Conservation (phyloP, 2,329 filamentous ascomycete species). For the Xylaria sp. region DNA sequence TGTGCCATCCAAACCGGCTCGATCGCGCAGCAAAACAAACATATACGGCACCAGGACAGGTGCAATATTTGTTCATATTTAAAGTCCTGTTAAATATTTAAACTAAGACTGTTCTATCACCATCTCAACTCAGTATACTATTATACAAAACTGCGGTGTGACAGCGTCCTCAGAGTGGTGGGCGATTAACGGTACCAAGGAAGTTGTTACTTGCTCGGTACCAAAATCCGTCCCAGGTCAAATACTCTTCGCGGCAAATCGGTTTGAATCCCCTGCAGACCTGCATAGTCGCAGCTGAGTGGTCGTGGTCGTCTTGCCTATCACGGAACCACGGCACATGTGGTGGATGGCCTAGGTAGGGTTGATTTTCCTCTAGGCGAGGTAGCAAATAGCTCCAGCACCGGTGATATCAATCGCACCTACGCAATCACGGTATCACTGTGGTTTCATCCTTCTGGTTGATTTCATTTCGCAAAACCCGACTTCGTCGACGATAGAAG, state of each 20-base stretch:
- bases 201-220: conserved; percentile 31
- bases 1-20: neutral
- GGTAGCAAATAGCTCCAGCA: conserved; percentile 6
- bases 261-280: conserved; percentile 35
- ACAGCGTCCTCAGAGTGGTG: conserved; percentile 14
- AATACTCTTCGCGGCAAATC: conserved; percentile 33
- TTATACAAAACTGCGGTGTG: conserved; percentile 29
- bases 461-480: conserved; percentile 9
- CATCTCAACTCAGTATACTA: neutral
- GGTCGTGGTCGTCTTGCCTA: conserved; percentile 31
- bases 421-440: conserved; percentile 25
- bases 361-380: conserved; percentile 15
- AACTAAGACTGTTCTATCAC: neutral
- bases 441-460: conserved; percentile 24
- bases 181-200: conserved; percentile 34
- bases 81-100: neutral
- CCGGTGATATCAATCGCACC: neutral
- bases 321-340: conserved; percentile 40
- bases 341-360: conserved; percentile 15
- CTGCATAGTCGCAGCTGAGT: conserved; percentile 32
- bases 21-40: neutral
- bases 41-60: neutral
- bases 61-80: neutral
- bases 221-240: conserved; percentile 30
- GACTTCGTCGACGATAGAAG: neutral